These are phyloP conservation scores for Fusarium subtropicale DNA, from an alignment of 2,329 filamentous ascomycete genomes.

Conservation along the genomic window DNA sequence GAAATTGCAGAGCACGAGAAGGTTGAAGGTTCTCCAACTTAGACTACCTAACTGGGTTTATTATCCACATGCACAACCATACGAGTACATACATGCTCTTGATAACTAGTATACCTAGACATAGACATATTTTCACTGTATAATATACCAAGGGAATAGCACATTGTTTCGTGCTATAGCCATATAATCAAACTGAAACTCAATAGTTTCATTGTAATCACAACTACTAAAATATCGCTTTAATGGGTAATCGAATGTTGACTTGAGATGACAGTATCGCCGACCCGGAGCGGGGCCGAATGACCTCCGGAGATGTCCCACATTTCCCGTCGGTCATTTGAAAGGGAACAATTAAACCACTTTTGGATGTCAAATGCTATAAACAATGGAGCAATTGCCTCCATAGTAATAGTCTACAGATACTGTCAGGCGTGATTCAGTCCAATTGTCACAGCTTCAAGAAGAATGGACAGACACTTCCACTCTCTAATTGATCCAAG, in stretches of 20 bases:
- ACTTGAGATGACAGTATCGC: constrained; percentile 1
- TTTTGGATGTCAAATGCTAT: background rate
- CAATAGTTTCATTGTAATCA: background rate
- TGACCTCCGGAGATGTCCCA: background rate
- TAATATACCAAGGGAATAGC: background rate
- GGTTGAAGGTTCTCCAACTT: constrained; percentile 2
- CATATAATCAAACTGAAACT: accelerated
- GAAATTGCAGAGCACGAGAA: background rate
- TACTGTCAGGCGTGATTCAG: background rate
- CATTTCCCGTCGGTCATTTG: background rate
- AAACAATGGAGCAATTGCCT: background rate
- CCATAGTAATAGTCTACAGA: background rate
- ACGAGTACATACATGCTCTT: background rate
- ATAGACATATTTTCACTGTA: background rate
- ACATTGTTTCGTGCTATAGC: accelerated
- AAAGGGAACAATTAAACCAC: background rate
- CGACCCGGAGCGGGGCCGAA: constrained; percentile 26
- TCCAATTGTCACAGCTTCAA: background rate
- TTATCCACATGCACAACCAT: background rate
- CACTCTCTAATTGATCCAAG: constrained; percentile 24
- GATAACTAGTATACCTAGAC: background rate
- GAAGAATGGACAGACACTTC: background rate
- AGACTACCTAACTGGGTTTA: background rate
- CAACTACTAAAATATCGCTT: background rate
- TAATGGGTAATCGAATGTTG: background rate